Base-by-base conservation (phyloP, 441 rosid species). In the Populus hybrid region DNA sequence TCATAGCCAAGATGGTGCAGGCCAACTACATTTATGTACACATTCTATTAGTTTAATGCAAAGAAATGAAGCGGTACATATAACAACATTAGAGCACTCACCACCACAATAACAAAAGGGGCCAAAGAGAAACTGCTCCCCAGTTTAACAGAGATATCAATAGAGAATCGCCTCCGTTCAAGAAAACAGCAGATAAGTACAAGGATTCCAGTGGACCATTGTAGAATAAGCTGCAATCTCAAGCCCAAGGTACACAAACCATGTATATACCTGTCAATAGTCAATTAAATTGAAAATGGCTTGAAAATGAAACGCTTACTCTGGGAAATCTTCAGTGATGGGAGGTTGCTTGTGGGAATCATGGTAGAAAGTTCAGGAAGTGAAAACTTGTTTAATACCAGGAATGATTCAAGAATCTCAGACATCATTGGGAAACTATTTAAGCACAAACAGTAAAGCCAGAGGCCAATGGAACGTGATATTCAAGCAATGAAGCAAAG, bases 161-260 rank as follows among this genome's bases (percentile, higher is more conserved):
- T 81, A 64, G 88, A 76, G 42, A 86, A 96, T 66, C 80, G 87
- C 83, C 89, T 91, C 78, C 89, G 89, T 76, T 94, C 91, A 65
- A 96, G 84, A 75, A 96, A 88, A 85, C 98, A 94, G 89, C 91
- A 83, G 68, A 92, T 80, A 23, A 96, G 91, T 38, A 96, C 99
- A 28, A 89, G 88, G 80, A 96, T 89, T 76, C 99, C 99, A 57
- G 91, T 91, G n/a, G 85, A 84, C 93, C 97, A 96, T 85, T 96
- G 99, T 83, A 96, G 86, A 79, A 91, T 91, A 88, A 96, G 98
- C 99, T 95, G 97, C 95, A 91, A 88, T 85, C 86, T 85, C 95
- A 93, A 89, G 87, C 83, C 87, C 93, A 86, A 81, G 81, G 79
- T 75, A 82, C 79, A 85, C 82, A 83, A 82, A 83, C 81, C 82